Conservation (phyloP, 108 stramenopile species). For the Cylindrotheca fusiformis region DNA sequence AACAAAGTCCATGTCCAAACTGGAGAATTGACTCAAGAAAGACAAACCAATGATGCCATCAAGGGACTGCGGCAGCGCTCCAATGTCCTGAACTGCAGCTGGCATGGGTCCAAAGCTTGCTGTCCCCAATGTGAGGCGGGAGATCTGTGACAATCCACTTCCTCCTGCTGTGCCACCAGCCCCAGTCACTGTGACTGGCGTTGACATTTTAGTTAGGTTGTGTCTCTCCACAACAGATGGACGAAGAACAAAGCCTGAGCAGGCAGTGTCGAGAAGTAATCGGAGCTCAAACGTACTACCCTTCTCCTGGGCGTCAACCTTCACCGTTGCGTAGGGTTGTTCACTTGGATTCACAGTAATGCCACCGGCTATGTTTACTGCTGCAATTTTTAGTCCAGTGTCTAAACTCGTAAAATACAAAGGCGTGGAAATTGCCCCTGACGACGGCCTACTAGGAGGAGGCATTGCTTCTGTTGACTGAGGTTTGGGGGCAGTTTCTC, state of each 20-base stretch:
- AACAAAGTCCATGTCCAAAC: constrained; percentile 60
- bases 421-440: constrained; percentile 3
- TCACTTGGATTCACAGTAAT: constrained; percentile 43
- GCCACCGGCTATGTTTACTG: constrained; percentile 36
- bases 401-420: constrained; percentile 42
- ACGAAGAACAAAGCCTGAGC: constrained; percentile 66
- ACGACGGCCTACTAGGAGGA: neutral
- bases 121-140: constrained; percentile 33
- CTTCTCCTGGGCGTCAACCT: constrained; percentile 28
- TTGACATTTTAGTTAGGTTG: constrained; percentile 35
- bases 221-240: constrained; percentile 44
- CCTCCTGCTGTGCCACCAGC: constrained; percentile 47
- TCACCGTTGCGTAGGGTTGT: constrained; percentile 50
- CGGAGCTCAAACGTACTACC: constrained; percentile 23
- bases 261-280: constrained; percentile 82
- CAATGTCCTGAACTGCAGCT: constrained; percentile 74
- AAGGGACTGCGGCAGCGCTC: constrained; percentile 54
- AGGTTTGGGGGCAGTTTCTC: neutral
- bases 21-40: constrained; percentile 58
- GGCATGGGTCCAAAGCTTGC: constrained; percentile 41
- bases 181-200: constrained; percentile 61
- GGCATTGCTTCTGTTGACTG: neutral
- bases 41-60: constrained; percentile 84
- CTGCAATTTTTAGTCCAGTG: constrained; percentile 32
- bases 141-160: constrained; percentile 55